These are phyloP conservation scores for Cicer pinnatifidum DNA, from an alignment of 306 rosid genomes.

Conservation along the genomic window DNA sequence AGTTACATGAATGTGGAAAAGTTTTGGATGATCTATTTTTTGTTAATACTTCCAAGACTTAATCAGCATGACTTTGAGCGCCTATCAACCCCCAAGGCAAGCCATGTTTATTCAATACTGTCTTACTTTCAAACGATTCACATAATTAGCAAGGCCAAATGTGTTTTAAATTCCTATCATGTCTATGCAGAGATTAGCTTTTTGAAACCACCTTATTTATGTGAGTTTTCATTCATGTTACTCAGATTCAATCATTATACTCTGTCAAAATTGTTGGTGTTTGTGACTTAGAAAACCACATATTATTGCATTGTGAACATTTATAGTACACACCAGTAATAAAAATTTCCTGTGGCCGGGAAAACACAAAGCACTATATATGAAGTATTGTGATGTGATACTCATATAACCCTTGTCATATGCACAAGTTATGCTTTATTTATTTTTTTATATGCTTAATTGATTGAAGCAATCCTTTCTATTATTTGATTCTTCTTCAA, in stretches of 20 bases:
- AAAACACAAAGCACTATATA: not conserved
- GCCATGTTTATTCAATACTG: constrained; percentile 41
- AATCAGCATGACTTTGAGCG: constrained; percentile 63
- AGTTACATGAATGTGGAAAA: constrained; percentile 68
- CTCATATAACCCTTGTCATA: constrained; percentile 15
- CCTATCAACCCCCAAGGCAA: constrained; percentile 76
- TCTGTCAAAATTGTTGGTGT: not conserved
- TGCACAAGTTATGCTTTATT: constrained; percentile 21
- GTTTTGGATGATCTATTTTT: constrained; percentile 91
- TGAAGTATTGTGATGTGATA: not conserved
- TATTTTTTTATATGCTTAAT: constrained; percentile 15
- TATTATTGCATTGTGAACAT: constrained; percentile 6
- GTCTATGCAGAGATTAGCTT: constrained; percentile 25
- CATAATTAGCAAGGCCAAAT: constrained; percentile 6
- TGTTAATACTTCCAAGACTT: constrained; percentile 77
- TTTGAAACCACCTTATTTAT: constrained; percentile 10
- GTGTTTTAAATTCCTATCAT: constrained; percentile 3
- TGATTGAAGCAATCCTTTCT: not conserved
- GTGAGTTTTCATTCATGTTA: constrained; percentile 15
- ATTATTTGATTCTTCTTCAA: not conserved
- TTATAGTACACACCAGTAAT: not conserved
- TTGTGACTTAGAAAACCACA: constrained; percentile 9
- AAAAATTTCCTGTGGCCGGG: not conserved
- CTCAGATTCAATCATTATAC: constrained; percentile 23
- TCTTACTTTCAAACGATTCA: constrained; percentile 32